A percentile compares a stretch with the other conserved stretches of the same genome.
phyloP scores from a whole-genome alignment of 1,284 basidiomycete species.

The Meira miltonrushii region DNA sequence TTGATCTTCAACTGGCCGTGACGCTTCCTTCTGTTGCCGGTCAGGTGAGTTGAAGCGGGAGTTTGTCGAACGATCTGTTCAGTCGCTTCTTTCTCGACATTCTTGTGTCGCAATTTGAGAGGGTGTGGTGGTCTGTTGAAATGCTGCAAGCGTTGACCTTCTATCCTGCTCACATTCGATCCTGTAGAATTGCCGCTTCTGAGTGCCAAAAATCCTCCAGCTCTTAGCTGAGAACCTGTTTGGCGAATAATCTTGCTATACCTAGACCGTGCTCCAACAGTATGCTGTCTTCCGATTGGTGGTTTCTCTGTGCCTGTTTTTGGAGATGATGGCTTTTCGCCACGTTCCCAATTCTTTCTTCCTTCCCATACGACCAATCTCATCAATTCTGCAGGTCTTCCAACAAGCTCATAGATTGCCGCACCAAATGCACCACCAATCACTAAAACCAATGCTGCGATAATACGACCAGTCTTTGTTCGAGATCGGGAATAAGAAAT shows the following conservation, averaged over 20 bases:
- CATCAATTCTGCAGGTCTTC: conserved; percentile 52
- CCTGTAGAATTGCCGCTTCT: conserved; percentile 7
- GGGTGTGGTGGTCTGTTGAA: conserved; percentile 3
- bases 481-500: conserved; percentile 12
- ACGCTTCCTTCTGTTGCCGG: too few relatives aligned
- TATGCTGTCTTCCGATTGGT: conserved; percentile 5
- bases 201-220: conserved; percentile 1
- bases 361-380: conserved; percentile 52
- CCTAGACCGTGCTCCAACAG: conserved; percentile 16
- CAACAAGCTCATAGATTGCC: conserved; percentile 43
- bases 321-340: not conserved
- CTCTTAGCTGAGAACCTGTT: conserved; percentile 2
- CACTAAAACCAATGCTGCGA: conserved; percentile 39
- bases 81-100: not conserved
- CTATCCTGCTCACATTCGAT: not conserved
- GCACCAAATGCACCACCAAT: conserved; percentile 47
- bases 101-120: not conserved
- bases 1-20: not conserved
- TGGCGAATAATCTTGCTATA: conserved; percentile 12
- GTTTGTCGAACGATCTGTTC: not conserved
- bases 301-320: conserved; percentile 23
- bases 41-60: not conserved
- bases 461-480: conserved; percentile 37
- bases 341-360: conserved; percentile 40
- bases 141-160: not conserved